Percentiles rank a stretch among this genome's conserved stretches.
Conservation (phyloP, 495 filamentous ascomycete genomes). For the Wilcoxina mikolae region DNA sequence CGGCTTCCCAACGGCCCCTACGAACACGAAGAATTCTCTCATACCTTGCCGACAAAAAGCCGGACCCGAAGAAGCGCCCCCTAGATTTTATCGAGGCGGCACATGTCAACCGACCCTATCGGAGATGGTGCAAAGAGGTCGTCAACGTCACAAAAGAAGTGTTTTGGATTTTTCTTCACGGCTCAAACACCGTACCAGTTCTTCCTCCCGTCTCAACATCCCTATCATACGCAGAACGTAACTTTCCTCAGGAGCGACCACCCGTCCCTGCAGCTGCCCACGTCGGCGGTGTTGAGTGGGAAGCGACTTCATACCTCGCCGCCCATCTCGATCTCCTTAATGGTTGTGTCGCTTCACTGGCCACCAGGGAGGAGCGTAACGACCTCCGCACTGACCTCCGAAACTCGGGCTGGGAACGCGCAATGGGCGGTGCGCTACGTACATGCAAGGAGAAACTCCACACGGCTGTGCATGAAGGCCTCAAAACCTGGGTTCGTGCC, state of each 20-base stretch:
- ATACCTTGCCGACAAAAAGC: conserved; percentile 69
- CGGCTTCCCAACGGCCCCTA: conserved; percentile 14
- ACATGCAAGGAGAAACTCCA: conserved; percentile 98
- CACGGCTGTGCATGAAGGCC: conserved; percentile 62
- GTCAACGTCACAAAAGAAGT: conserved; percentile 91
- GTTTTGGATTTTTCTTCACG: conserved; percentile 97
- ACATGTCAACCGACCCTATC: conserved; percentile 52
- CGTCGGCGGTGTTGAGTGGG: conserved; percentile 97
- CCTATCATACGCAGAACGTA: conserved; percentile 43
- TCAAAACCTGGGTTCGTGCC: conserved; percentile 81
- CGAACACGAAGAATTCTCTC: conserved; percentile 50
- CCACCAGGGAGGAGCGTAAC: conserved; percentile 59
- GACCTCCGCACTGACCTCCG: conserved; percentile 57
- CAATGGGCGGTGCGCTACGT: conserved; percentile 66
- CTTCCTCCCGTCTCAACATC: conserved; percentile 8
- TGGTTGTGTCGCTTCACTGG: conserved; percentile 71
- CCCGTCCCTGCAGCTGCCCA: conserved; percentile 92
- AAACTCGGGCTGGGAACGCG: conserved; percentile 81
- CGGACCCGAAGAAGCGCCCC: conserved; percentile 56
- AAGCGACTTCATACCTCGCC: conserved; percentile 90
- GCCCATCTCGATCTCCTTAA: conserved; percentile 87
- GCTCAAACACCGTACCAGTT: conserved; percentile 61
- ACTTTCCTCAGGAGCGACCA: conserved; percentile 78
- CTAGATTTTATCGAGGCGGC: conserved; percentile 80
- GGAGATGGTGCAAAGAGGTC: conserved; percentile 85